A percentile compares a stretch with the other conserved stretches of the same genome.
Evolutionary conservation across 768 basidiomycete species (phyloP).

Genomic region (Tylopilus subfusipes): DNA sequence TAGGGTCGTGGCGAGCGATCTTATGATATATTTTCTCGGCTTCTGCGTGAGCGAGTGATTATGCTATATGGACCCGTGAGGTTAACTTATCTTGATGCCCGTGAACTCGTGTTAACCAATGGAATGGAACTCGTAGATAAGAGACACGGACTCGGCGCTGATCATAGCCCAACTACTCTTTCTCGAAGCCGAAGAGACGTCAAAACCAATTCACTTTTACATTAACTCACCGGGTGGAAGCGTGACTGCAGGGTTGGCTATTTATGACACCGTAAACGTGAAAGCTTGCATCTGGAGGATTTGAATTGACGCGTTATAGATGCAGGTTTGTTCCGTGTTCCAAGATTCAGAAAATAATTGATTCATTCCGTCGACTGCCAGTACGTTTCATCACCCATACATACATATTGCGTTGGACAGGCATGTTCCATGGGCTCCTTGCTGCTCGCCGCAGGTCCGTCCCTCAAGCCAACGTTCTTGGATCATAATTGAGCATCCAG

Average conservation of each 20-base stretch:
- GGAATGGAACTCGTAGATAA: slow-evolving; percentile 53
- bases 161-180: slow-evolving; percentile 91
- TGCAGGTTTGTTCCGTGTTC: slow-evolving; percentile 53
- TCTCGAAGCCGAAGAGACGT: slow-evolving; percentile 92
- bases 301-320: slow-evolving; percentile 41
- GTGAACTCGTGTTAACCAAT: slow-evolving; percentile 10
- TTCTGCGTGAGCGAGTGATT: slow-evolving; percentile 90
- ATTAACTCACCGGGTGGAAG: slow-evolving; percentile 97
- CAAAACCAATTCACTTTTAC: slow-evolving; percentile 93
- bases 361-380: slow-evolving; percentile 34
- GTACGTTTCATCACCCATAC: slow-evolving; percentile 93
- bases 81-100: slow-evolving; percentile 16
- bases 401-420: slow-evolving; percentile 94
- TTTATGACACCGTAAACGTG: slow-evolving; percentile 87
- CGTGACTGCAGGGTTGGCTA: slow-evolving; percentile 93
- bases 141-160: slow-evolving; percentile 84
- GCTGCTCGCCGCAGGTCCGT: slow-evolving; percentile 74
- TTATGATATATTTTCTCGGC: slow-evolving; percentile 94
- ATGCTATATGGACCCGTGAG: slow-evolving; percentile 91
- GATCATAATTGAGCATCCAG: slow-evolving; percentile 10
- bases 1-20: slow-evolving; percentile 85
- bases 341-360: slow-evolving; percentile 11
- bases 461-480: slow-evolving; percentile 3
- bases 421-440: slow-evolving; percentile 97
- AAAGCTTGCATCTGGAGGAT: slow-evolving; percentile 3